Conservation (phyloP, 2,329 filamentous ascomycete genomes). For the Clathrospora elynae region DNA sequence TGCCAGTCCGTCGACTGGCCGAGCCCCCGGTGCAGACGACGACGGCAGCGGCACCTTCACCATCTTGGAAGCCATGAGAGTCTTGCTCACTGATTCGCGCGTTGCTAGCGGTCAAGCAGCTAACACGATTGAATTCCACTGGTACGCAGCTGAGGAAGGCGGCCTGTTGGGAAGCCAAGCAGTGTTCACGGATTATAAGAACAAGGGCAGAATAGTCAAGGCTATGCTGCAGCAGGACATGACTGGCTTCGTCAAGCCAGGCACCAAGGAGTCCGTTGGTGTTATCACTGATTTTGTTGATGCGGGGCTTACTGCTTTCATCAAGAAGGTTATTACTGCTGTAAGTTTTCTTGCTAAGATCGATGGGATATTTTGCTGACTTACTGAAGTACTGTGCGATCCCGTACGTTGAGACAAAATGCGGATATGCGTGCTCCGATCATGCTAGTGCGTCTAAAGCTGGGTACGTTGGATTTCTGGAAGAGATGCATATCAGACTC, state of each 20-base stretch:
- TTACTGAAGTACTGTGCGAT: slow-evolving; percentile 91
- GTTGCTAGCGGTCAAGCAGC: slow-evolving; percentile 70
- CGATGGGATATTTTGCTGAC: slow-evolving; percentile 3
- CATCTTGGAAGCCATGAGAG: slow-evolving; percentile 85
- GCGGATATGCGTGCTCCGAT: slow-evolving; percentile 81
- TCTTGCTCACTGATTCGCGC: slow-evolving; percentile 71
- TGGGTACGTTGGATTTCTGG: too few relatives aligned
- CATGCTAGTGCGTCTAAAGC: slow-evolving; percentile 73
- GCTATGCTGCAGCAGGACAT: slow-evolving; percentile 99
- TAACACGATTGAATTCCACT: slow-evolving; percentile 95
- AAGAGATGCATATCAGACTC: too few relatives aligned
- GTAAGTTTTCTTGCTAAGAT: slow-evolving; percentile 11
- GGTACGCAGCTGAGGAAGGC: slow-evolving; percentile 89
- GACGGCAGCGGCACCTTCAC: slow-evolving; percentile 91
- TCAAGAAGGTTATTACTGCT: slow-evolving; percentile 78
- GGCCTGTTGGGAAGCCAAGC: slow-evolving; percentile 85
- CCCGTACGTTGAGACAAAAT: slow-evolving; percentile 82
- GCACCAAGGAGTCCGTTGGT: slow-evolving; percentile 79
- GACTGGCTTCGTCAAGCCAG: slow-evolving; percentile 78
- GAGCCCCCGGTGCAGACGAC: too few relatives aligned
- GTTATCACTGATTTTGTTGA: slow-evolving; percentile 93
- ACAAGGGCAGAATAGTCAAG: slow-evolving; percentile 74
- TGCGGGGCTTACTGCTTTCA: slow-evolving; percentile 76
- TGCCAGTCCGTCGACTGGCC: slow-evolving; percentile 77
- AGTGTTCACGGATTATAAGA: slow-evolving; percentile 80